Percentiles rank a stretch among this genome's conserved stretches.
These are phyloP conservation scores for Arctium minus DNA, from an alignment of 129 eudicot genomes.

Conservation along the genomic window DNA sequence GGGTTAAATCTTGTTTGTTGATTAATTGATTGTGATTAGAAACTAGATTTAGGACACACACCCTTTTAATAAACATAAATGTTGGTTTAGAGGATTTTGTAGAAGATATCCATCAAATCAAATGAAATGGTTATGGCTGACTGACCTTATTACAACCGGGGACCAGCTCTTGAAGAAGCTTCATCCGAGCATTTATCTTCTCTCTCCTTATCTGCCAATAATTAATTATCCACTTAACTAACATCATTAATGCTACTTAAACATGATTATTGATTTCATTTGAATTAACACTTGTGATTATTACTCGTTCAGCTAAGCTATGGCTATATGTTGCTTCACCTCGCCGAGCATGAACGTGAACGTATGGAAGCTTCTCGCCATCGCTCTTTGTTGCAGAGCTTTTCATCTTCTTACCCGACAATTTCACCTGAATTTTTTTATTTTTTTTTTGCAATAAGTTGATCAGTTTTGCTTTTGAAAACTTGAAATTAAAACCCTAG, in stretches of 20 bases:
- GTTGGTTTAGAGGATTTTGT: no score
- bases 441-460: background rate
- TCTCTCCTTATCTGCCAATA: slow-evolving; percentile 87
- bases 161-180: slow-evolving; percentile 94
- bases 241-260: background rate
- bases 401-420: slow-evolving; percentile 60
- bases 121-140: background rate
- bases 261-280: background rate
- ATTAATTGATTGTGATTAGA: no score
- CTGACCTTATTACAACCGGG: slow-evolving; percentile 96
- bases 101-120: background rate
- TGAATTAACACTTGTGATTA: slow-evolving; percentile 1
- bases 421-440: slow-evolving; percentile 41
- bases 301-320: slow-evolving; percentile 97
- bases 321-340: slow-evolving; percentile 99
- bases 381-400: slow-evolving; percentile 40
- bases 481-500: background rate
- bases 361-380: slow-evolving; percentile 82
- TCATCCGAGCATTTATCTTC: slow-evolving; percentile 97
- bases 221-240: background rate
- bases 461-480: background rate
- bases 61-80: no score
- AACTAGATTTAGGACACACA: no score
- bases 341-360: slow-evolving; percentile 94
- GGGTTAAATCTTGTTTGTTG: no score